Conservation (phyloP, 164 flowering plant genomes). For the Brasenia schreberi region DNA sequence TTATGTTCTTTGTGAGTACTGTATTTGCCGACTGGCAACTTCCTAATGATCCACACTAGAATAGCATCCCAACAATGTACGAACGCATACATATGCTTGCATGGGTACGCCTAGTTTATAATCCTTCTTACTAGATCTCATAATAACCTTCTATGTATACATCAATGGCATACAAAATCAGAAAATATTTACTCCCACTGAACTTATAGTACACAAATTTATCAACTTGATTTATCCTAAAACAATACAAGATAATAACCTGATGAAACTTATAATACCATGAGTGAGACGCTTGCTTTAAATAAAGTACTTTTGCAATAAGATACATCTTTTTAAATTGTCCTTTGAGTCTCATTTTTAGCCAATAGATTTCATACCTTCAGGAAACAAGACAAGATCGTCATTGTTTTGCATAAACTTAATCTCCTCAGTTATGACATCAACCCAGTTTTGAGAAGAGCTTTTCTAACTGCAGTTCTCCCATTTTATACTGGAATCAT, state of each 20-base stretch:
- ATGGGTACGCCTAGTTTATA: background rate
- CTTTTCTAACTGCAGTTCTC: no score
- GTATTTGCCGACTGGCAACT: background rate
- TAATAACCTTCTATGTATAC: background rate
- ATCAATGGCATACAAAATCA: background rate
- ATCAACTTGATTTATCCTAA: constrained; percentile 3
- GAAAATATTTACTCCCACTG: background rate
- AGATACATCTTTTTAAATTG: no score
- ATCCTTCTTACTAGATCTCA: background rate
- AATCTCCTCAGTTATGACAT: no score
- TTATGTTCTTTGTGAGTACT: background rate
- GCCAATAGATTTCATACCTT: background rate
- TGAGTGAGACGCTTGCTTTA: constrained; percentile 1
- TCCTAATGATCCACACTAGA: background rate
- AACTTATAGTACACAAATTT: constrained; percentile 5
- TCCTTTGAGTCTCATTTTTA: background rate
- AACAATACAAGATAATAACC: constrained; percentile 4
- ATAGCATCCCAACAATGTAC: background rate
- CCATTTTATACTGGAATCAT: no score
- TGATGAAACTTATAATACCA: constrained; percentile 5
- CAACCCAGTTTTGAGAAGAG: no score
- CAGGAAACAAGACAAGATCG: no score
- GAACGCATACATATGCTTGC: background rate
- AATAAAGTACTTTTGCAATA: background rate
- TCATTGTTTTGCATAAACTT: no score